These are phyloP conservation scores for Polyporus arcularius DNA, from an alignment of 768 basidiomycete species.

Conservation along the genomic window DNA sequence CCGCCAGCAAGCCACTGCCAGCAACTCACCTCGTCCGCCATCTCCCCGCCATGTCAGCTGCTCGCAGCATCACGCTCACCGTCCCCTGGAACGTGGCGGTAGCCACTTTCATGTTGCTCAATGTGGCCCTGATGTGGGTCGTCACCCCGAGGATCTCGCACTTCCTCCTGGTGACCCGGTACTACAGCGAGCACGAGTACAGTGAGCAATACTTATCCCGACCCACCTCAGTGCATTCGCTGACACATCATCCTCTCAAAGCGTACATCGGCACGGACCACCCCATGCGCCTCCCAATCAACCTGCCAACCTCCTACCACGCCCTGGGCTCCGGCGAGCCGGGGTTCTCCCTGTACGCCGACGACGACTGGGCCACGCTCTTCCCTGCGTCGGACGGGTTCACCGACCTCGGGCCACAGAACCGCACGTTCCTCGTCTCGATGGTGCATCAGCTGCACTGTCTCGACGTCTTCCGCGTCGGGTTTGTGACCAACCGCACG, in stretches of 20 bases:
- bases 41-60: too few relatives aligned
- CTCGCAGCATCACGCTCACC: too few relatives aligned
- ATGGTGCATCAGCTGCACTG: conserved; percentile 33
- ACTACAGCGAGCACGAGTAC: background rate
- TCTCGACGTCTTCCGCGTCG: conserved; percentile 28
- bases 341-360: conserved; percentile 35
- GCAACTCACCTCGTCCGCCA: too few relatives aligned
- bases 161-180: too few relatives aligned
- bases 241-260: background rate
- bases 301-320: conserved; percentile 31
- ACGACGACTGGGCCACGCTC: conserved; percentile 38
- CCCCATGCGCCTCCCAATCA: conserved; percentile 33
- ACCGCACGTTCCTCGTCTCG: conserved; percentile 23
- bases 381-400: conserved; percentile 22
- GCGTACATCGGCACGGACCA: conserved; percentile 33
- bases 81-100: too few relatives aligned
- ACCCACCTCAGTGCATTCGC: background rate
- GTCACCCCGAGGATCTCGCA: too few relatives aligned
- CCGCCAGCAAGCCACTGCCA: too few relatives aligned
- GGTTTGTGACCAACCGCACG: conserved; percentile 17
- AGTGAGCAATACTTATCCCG: background rate
- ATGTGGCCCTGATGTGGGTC: too few relatives aligned
- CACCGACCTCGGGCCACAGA: conserved; percentile 11
- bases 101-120: too few relatives aligned
- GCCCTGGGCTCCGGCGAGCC: conserved; percentile 27